These are phyloP conservation scores for Magnaporthiopsis rhizophila DNA, from an alignment of 2,329 filamentous ascomycete genomes.

Conservation along the genomic window DNA sequence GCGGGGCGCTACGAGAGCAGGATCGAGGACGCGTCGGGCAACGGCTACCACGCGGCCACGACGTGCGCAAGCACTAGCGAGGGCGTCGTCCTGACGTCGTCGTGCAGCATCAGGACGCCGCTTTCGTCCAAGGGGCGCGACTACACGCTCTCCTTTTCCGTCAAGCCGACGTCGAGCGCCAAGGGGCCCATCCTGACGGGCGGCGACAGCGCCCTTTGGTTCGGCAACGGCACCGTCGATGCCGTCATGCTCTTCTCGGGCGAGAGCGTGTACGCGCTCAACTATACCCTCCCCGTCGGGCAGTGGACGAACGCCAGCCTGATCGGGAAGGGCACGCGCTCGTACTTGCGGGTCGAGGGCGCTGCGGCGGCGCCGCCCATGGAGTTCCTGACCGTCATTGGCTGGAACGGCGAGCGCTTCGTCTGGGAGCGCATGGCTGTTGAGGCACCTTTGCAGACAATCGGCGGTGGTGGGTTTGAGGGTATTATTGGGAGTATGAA, in stretches of 20 bases:
- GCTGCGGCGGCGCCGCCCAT: constrained; percentile 16
- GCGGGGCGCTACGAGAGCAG: constrained; percentile 5
- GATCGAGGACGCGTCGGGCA: constrained; percentile 28
- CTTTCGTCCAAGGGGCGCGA: constrained; percentile 45
- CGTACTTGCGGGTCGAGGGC: constrained; percentile 18
- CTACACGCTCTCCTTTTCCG: constrained; percentile 42
- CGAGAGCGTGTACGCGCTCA: constrained; percentile 27
- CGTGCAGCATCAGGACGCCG: constrained; percentile 37
- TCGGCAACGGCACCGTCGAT: constrained; percentile 18
- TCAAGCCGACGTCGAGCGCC: constrained; percentile 13
- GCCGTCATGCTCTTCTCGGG: constrained; percentile 26
- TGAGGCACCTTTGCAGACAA: constrained; percentile 32
- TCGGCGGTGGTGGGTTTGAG: constrained; percentile 25
- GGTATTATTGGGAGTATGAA: constrained; percentile 23
- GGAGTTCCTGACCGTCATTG: constrained; percentile 34
- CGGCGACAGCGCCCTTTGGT: constrained; percentile 32
- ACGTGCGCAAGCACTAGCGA: constrained; percentile 25
- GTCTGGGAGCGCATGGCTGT: constrained; percentile 35
- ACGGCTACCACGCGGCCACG: constrained; percentile 31
- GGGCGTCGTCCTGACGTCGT: constrained; percentile 22
- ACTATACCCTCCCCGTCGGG: constrained; percentile 22
- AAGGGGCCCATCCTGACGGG: constrained; percentile 34
- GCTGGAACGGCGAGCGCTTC: constrained; percentile 30
- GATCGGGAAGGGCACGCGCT: constrained; percentile 23
- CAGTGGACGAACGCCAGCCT: constrained; percentile 23